phyloP scores from a whole-genome alignment of 192 early-diverging fungal genomes.

The Entophlyctis luteolus region DNA sequence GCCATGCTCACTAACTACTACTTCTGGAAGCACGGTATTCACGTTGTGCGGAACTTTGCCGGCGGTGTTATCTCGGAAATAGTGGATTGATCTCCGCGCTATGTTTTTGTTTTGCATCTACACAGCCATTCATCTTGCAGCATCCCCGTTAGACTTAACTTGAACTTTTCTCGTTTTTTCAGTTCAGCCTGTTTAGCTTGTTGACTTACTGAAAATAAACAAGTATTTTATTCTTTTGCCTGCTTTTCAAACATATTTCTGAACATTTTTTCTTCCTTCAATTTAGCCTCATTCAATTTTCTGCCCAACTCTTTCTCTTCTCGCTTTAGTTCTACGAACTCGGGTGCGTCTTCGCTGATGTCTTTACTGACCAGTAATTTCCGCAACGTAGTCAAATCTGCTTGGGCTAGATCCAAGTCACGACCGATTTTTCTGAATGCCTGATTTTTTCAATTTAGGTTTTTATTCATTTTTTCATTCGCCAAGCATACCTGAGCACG shows the following conservation, averaged over 20 bases:
- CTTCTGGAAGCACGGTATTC: constrained; percentile 47
- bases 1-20: constrained; percentile 50
- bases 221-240: background rate
- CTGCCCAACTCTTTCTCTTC: constrained; percentile 33
- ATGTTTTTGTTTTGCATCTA: too few relatives aligned
- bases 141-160: too few relatives aligned
- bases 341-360: constrained; percentile 15
- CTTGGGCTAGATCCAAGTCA: constrained; percentile 51
- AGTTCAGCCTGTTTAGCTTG: too few relatives aligned
- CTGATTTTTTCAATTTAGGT: constrained; percentile 53
- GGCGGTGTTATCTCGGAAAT: constrained; percentile 29
- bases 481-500: constrained; percentile 43
- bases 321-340: constrained; percentile 38
- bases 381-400: constrained; percentile 34
- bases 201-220: too few relatives aligned
- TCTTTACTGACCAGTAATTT: constrained; percentile 2
- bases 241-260: constrained; percentile 36
- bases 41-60: constrained; percentile 40
- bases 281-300: constrained; percentile 32
- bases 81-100: constrained; percentile 20
- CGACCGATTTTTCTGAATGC: constrained; percentile 45
- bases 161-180: too few relatives aligned
- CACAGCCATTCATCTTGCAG: too few relatives aligned
- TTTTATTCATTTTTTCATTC: constrained; percentile 43
- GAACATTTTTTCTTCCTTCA: constrained; percentile 51